Percentiles rank a stretch among this genome's conserved stretches.
Evolutionary conservation across 2,329 filamentous ascomycete species (phyloP).

Genomic region (Aspergillus sergii): DNA sequence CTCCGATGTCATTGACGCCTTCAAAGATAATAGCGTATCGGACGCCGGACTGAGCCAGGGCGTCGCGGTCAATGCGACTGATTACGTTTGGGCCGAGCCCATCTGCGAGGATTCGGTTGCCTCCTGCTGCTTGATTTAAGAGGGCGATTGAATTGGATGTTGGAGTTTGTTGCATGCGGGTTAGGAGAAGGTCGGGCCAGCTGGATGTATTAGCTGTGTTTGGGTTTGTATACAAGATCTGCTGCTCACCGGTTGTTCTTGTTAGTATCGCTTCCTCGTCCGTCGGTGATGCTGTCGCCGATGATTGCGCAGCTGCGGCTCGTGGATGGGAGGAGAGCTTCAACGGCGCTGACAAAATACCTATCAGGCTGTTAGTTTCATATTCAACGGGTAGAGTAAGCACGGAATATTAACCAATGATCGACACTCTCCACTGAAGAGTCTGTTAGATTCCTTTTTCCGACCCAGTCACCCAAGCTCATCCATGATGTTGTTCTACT

Average conservation of each 20-base stretch:
- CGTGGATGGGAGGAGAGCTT: slow-evolving; percentile 54
- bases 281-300: slow-evolving; percentile 68
- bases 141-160: slow-evolving; percentile 56
- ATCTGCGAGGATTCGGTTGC: slow-evolving; percentile 65
- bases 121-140: slow-evolving; percentile 68
- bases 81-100: slow-evolving; percentile 65
- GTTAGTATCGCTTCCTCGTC: slow-evolving; percentile 62
- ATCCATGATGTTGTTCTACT: slow-evolving; percentile 66
- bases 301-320: slow-evolving; percentile 57
- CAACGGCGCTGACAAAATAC: slow-evolving; percentile 63
- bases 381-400: not conserved
- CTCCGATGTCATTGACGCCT: slow-evolving; percentile 70
- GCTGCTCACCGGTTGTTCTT: slow-evolving; percentile 54
- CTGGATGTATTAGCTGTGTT: slow-evolving; percentile 24
- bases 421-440: slow-evolving; percentile 38
- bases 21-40: slow-evolving; percentile 68
- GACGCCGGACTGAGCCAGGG: slow-evolving; percentile 60
- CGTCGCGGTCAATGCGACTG: slow-evolving; percentile 65
- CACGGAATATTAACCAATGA: slow-evolving; percentile 42
- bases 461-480: slow-evolving; percentile 59
- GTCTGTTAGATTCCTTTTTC: slow-evolving; percentile 49
- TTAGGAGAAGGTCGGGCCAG: slow-evolving; percentile 62
- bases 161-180: slow-evolving; percentile 52
- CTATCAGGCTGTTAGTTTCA: slow-evolving; percentile 38
- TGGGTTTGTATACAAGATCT: too few relatives aligned